Base-by-base conservation (phyloP, 2,329 filamentous ascomycete species). In the Ophiostoma populinum region DNA sequence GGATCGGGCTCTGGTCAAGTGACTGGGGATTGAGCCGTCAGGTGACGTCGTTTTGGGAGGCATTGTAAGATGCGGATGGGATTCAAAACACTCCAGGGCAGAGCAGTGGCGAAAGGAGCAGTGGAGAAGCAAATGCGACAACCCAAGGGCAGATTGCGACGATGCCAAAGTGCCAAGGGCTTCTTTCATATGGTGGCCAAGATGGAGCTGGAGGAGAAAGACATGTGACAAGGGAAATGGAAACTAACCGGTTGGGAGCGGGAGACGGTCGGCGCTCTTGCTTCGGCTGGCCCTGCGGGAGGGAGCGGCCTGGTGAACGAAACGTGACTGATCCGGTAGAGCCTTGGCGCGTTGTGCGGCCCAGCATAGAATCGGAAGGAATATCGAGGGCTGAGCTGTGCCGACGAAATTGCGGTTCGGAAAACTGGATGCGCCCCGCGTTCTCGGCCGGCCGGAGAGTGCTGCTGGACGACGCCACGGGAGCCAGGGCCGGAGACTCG, bases 241-340 rank as follows among this genome's bases (percentile, higher is more conserved):
- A 7, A 13, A 17, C 30, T 7, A 54, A 70, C 65, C 61, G 64
- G 38, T 51, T 45, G 40, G 63, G 60, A 21, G 60, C 56, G 17
- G 66, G 65, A 18, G 65, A 69, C 24, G 34, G 41, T 56, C 60
- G 17, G 51, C 58, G 36, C 60, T 50, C 31, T 60, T 58, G 17
- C 39, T 62, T 59, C 39, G 62, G 61, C 4, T 48, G 43, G 18
- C 63, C 64, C 40, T 67, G 64, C 4, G 64, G 63, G 13, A 68
- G 50, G 15, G 59, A 59, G 41, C 65, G 56, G 1, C 47, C 49
- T 19, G 55, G 56, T n/a, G 51, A 48, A 4, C 55, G 58, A 43
- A 67, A 67, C 7, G 55, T 56, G 35, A 69, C 55, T 11, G 61
- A 66, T 20, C 60, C 58, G 21, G 56, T 48, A 2, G 65, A 69